Evolutionary conservation across 768 basidiomycete species (phyloP).

Genomic region (Tephrocybe rancida): DNA sequence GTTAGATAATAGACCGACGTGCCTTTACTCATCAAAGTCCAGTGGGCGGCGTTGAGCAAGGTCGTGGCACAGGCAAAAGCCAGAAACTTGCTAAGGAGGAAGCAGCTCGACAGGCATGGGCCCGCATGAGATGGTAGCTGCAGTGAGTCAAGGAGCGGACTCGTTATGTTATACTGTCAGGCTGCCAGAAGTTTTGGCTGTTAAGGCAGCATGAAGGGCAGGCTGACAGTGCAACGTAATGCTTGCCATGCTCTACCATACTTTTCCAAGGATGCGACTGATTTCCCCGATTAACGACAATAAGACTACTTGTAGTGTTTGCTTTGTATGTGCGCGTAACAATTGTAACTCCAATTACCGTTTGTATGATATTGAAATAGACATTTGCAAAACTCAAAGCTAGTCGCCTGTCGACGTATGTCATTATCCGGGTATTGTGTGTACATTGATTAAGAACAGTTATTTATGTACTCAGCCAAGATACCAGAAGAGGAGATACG

Average conservation of each 20-base stretch:
- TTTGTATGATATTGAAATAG: too few relatives aligned
- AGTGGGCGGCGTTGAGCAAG: constrained; percentile 57
- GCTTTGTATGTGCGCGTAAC: too few relatives aligned
- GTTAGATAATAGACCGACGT: constrained; percentile 15
- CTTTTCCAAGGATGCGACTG: neutral
- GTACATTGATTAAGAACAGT: neutral
- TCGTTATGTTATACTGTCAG: constrained; percentile 20
- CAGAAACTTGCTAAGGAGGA: constrained; percentile 72
- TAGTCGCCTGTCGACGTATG: too few relatives aligned
- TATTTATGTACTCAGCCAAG: constrained; percentile 24
- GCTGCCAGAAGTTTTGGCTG: constrained; percentile 14
- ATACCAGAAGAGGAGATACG: constrained; percentile 65
- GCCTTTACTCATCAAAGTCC: constrained; percentile 3
- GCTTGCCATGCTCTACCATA: constrained; percentile 8
- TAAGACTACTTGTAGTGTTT: too few relatives aligned
- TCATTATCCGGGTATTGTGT: neutral
- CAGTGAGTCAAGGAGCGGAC: constrained; percentile 12
- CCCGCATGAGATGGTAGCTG: constrained; percentile 51
- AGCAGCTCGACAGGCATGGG: constrained; percentile 62
- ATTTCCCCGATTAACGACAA: too few relatives aligned
- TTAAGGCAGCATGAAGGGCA: constrained; percentile 10
- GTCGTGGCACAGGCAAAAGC: constrained; percentile 54
- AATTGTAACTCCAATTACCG: too few relatives aligned
- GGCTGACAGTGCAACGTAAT: constrained; percentile 21
- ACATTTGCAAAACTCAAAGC: too few relatives aligned